Percentiles rank a stretch among this genome's conserved stretches.
Evolutionary conservation across 192 early-diverging fungal genomes (phyloP).

Genomic region (Powellomyces hirtus): DNA sequence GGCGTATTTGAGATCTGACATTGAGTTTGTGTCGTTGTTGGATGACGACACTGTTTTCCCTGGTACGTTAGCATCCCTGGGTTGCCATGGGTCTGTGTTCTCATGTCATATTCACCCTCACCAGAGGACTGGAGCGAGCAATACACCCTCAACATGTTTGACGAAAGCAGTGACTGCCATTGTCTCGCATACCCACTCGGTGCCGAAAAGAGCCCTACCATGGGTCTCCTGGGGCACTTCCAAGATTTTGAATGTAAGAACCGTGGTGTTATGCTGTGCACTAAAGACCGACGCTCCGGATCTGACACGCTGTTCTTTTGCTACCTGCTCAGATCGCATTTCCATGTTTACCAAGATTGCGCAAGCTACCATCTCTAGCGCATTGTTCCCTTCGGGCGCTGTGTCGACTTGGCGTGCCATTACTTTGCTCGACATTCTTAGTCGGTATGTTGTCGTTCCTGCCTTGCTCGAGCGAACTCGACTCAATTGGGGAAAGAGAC

Average conservation of each 20-base stretch:
- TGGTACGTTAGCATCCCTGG: background rate
- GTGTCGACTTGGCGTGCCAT: constrained; percentile 23
- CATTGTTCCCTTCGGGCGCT: constrained; percentile 11
- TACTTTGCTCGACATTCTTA: constrained; percentile 10
- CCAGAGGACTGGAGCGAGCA: constrained; percentile 7
- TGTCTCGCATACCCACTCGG: constrained; percentile 14
- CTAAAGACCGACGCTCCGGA: too few species aligned
- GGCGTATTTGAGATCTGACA: background rate
- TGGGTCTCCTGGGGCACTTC: background rate
- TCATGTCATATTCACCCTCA: background rate
- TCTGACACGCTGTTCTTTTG: too few species aligned
- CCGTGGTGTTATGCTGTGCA: background rate
- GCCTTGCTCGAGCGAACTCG: too few species aligned
- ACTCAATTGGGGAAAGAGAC: too few species aligned
- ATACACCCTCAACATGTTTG: background rate
- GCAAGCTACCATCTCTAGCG: background rate
- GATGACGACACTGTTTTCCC: constrained; percentile 28
- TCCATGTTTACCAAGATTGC: background rate
- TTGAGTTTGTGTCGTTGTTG: constrained; percentile 12
- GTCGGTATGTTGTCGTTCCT: background rate
- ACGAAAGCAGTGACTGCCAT: background rate
- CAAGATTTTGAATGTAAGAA: constrained; percentile 30
- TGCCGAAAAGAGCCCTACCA: background rate
- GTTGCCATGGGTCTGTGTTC: too few species aligned
- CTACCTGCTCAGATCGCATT: constrained; percentile 2